Percentiles rank a stretch among this genome's conserved stretches.
Conservation (phyloP, 108 stramenopile species). For the Seminavis robusta region DNA sequence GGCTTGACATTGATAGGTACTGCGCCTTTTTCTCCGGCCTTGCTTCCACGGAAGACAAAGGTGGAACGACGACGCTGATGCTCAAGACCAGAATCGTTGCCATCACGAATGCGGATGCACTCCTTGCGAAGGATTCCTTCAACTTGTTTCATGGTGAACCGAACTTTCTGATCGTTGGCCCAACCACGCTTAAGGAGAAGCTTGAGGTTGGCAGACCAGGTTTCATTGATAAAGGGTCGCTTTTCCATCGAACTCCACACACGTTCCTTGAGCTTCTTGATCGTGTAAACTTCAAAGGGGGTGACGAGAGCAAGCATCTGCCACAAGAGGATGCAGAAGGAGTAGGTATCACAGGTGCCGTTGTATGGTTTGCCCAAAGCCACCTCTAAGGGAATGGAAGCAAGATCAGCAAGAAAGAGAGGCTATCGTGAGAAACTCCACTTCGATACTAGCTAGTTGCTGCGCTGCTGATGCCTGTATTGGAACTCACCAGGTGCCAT, state of each 20-base stretch:
- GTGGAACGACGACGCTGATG: conserved; percentile 31
- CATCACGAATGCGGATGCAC: conserved; percentile 15
- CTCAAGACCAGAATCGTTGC: conserved; percentile 25
- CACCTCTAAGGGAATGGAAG: conserved; percentile 38
- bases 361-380: conserved; percentile 68
- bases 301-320: conserved; percentile 55
- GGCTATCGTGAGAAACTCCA: too few species aligned
- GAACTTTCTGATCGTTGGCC: conserved; percentile 1
- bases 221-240: conserved; percentile 2
- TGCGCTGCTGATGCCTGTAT: too few species aligned
- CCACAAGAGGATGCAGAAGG: conserved; percentile 73
- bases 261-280: conserved; percentile 7
- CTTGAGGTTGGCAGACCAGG: neutral
- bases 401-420: too few species aligned
- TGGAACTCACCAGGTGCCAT: neutral
- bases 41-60: too few species aligned
- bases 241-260: conserved; percentile 1
- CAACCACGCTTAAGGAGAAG: conserved; percentile 4
- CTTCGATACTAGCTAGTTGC: too few species aligned
- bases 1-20: too few species aligned
- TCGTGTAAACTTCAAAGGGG: conserved; percentile 36
- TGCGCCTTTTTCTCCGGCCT: too few species aligned
- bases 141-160: conserved; percentile 16
- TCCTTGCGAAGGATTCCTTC: conserved; percentile 15
- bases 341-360: conserved; percentile 79